phyloP scores from a whole-genome alignment of 768 basidiomycete genomes.

The Phaffia tasmanica region DNA sequence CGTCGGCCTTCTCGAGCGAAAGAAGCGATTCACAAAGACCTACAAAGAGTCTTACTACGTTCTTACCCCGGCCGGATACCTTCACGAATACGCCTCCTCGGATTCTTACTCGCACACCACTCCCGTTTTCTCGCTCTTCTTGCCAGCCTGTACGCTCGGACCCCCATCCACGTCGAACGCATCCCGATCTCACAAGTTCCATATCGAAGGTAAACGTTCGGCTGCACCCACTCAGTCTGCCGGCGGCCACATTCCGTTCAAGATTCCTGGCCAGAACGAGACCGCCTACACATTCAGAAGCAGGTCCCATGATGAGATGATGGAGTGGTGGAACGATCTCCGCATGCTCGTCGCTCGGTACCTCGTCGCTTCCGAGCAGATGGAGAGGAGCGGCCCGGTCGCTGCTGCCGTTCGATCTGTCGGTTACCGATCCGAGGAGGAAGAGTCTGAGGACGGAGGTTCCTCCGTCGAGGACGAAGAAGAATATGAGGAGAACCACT shows the following conservation, averaged over 20 bases:
- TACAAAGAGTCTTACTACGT: conserved; percentile 83
- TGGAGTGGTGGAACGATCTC: conserved; percentile 99
- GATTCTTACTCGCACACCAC: conserved; percentile 52
- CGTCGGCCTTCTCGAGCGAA: conserved; percentile 80
- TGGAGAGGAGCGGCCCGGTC: conserved; percentile 84
- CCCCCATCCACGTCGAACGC: conserved; percentile 57
- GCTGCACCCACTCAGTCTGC: conserved; percentile 34
- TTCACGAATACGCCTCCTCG: conserved; percentile 76
- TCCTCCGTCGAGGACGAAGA: conserved; percentile 49
- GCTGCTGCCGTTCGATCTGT: conserved; percentile 80
- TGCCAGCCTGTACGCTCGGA: conserved; percentile 89
- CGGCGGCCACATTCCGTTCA: conserved; percentile 40
- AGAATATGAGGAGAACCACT: conserved; percentile 46
- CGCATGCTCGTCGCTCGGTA: conserved; percentile 87
- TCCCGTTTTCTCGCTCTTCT: conserved; percentile 77
- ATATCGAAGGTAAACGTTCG: conserved; percentile 83
- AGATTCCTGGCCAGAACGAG: conserved; percentile 38
- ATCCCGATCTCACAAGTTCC: conserved; percentile 81
- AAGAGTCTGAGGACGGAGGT: conserved; percentile 46
- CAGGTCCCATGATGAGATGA: conserved; percentile 86
- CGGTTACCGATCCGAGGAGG: conserved; percentile 52
- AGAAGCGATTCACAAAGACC: conserved; percentile 81
- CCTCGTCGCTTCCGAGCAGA: conserved; percentile 82
- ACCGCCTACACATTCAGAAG: conserved; percentile 80
- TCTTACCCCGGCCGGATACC: conserved; percentile 87